A percentile compares a stretch with the other conserved stretches of the same genome.
phyloP scores from a whole-genome alignment of 768 basidiomycete genomes.

The Xerocomus potaroensis region DNA sequence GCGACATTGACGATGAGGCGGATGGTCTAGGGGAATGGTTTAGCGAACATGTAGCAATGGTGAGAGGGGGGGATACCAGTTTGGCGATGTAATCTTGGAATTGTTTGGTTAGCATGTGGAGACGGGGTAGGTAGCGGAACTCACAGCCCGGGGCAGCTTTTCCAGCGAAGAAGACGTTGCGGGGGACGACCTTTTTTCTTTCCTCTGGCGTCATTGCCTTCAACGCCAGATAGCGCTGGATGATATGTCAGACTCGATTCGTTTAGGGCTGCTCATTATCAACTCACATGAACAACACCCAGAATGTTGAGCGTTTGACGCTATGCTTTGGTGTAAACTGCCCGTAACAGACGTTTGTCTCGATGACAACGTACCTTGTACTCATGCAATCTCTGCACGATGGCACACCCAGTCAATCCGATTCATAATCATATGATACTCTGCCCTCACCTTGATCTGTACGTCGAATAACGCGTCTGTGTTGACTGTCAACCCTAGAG shows the following conservation, averaged over 20 bases:
- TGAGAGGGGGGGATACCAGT: conserved; percentile 40
- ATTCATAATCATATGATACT: neutral
- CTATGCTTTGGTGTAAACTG: conserved; percentile 32
- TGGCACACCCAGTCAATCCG: neutral
- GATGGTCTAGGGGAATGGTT: conserved; percentile 55
- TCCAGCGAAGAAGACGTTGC: conserved; percentile 95
- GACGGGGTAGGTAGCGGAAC: conserved; percentile 23
- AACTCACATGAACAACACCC: conserved; percentile 75
- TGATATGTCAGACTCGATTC: conserved; percentile 1
- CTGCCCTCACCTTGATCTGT: conserved; percentile 66
- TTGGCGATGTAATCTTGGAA: conserved; percentile 83
- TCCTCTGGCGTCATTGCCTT: conserved; percentile 77
- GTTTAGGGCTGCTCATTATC: neutral
- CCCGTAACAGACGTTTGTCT: neutral
- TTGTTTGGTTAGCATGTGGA: conserved; percentile 4
- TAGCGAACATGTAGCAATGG: neutral
- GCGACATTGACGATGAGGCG: conserved; percentile 92
- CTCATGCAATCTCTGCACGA: conserved; percentile 76
- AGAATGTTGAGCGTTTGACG: conserved; percentile 95
- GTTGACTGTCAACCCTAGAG: conserved; percentile 66
- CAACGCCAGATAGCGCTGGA: conserved; percentile 72
- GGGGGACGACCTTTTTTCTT: conserved; percentile 77
- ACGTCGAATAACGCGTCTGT: conserved; percentile 84
- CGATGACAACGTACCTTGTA: conserved; percentile 57
- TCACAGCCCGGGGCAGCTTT: conserved; percentile 92